A percentile compares a stretch with the other conserved stretches of the same genome.
These are phyloP conservation scores for Wickerhamiella cacticola DNA, from an alignment of 805 yeast genomes.

Conservation along the genomic window DNA sequence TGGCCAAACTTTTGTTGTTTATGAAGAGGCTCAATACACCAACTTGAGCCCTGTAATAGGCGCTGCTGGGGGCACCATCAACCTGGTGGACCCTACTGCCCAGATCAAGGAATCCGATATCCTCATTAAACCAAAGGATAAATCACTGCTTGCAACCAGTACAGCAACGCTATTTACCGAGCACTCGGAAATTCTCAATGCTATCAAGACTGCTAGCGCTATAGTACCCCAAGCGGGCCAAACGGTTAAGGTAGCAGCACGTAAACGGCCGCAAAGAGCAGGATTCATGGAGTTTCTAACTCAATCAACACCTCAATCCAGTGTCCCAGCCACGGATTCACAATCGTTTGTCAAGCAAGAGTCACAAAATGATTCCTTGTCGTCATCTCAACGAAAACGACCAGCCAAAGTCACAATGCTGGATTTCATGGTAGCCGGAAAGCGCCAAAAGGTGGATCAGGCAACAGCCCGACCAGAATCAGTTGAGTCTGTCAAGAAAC, in stretches of 20 bases:
- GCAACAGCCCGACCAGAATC: not conserved
- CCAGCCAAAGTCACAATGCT: constrained; percentile 3
- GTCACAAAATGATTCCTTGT: not conserved
- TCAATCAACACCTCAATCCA: not conserved
- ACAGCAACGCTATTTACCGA: not conserved
- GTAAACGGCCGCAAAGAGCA: constrained; percentile 1
- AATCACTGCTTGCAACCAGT: not conserved
- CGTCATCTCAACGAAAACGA: not conserved
- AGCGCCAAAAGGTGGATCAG: constrained; percentile 4
- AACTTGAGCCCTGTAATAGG: constrained; percentile 22
- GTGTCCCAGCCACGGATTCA: not conserved
- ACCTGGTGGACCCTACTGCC: not conserved
- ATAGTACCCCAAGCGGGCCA: too few relatives aligned
- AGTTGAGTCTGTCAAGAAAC: too few relatives aligned
- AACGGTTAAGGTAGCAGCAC: too few relatives aligned
- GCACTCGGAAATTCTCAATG: not conserved
- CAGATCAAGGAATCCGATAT: not conserved
- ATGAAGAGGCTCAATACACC: constrained; percentile 21
- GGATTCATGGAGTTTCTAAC: not conserved
- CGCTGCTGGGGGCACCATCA: constrained; percentile 23
- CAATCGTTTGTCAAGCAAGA: not conserved
- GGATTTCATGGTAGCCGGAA: constrained; percentile 1
- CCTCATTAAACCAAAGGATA: not conserved
- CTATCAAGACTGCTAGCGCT: not conserved
- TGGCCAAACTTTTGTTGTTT: constrained; percentile 23